phyloP scores from a whole-genome alignment of 1,284 basidiomycete genomes.

The Ceratobasidium theobromae region DNA sequence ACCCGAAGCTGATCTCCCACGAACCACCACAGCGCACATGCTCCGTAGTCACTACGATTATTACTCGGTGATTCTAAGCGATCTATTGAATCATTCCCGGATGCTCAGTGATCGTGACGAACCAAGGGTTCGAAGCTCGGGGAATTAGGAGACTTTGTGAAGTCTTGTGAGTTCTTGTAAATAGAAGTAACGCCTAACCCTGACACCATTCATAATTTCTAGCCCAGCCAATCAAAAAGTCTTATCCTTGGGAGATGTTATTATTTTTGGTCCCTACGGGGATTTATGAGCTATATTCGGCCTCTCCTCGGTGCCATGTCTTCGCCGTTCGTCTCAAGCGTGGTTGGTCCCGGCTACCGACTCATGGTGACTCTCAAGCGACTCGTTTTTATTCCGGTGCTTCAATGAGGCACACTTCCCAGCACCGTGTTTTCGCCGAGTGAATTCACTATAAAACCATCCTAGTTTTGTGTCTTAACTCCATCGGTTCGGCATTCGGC shows the following conservation, averaged over 20 bases:
- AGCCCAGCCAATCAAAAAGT: background rate
- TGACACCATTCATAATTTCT: background rate
- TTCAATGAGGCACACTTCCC: background rate
- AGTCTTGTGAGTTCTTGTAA: background rate
- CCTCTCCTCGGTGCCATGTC: conserved; percentile 9
- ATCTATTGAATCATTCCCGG: background rate
- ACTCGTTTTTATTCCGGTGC: background rate
- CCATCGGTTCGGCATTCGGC: conserved; percentile 7
- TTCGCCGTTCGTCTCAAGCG: background rate
- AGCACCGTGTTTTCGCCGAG: conserved; percentile 16
- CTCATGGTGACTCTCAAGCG: background rate
- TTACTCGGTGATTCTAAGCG: background rate
- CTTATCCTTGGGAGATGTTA: background rate
- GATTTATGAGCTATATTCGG: conserved; percentile 15
- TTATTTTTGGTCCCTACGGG: background rate
- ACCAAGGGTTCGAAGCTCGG: conserved; percentile 1
- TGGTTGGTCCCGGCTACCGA: background rate
- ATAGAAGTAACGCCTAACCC: background rate
- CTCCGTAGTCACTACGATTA: background rate
- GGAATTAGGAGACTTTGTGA: conserved; percentile 14
- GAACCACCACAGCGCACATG: background rate
- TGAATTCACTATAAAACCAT: conserved; percentile 2
- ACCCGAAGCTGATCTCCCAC: background rate
- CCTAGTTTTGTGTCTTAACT: background rate
- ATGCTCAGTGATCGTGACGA: background rate